A percentile compares a stretch with the other conserved stretches of the same genome.
phyloP scores from a whole-genome alignment of 768 basidiomycete genomes.

The Pisolithus marmoratus region DNA sequence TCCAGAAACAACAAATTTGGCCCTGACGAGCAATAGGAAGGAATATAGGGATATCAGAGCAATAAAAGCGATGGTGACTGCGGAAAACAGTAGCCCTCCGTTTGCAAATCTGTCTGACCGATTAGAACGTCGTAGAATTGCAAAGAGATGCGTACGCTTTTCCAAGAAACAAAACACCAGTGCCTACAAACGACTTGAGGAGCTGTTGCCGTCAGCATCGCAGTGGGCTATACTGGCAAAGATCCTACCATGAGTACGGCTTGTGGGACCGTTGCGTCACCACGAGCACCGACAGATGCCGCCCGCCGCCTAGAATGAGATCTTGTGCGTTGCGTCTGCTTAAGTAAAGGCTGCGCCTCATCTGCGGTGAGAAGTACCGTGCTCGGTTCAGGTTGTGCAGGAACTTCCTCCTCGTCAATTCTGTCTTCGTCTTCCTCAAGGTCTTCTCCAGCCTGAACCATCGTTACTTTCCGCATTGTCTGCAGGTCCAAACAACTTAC shows the following conservation, averaged over 20 bases:
- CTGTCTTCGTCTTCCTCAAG: conserved; percentile 81
- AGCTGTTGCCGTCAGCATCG: conserved; percentile 40
- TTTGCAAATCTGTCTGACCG: conserved; percentile 72
- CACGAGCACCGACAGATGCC: conserved; percentile 55
- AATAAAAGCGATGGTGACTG: conserved; percentile 69
- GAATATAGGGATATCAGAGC: conserved; percentile 87
- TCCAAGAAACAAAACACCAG: conserved; percentile 92
- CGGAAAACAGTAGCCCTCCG: conserved; percentile 89
- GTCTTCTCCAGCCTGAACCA: conserved; percentile 77
- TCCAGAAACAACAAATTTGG: conserved; percentile 84
- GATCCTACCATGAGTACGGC: conserved; percentile 83
- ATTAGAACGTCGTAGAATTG: conserved; percentile 2
- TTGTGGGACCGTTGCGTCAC: conserved; percentile 86
- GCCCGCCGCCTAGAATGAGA: conserved; percentile 53
- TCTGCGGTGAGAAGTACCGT: conserved; percentile 14
- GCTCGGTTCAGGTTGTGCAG: conserved; percentile 19
- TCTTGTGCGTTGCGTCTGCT: conserved; percentile 32
- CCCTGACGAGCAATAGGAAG: conserved; percentile 84
- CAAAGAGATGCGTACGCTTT: conserved; percentile 62
- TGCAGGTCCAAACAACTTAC: conserved; percentile 43
- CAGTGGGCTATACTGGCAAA: background rate
- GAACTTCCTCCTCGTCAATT: conserved; percentile 49
- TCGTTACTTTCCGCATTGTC: conserved; percentile 1
- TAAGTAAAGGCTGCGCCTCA: conserved; percentile 58
- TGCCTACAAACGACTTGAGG: conserved; percentile 91